These are phyloP conservation scores for Eutypa lata DNA, from an alignment of 2,329 filamentous ascomycete genomes.

Conservation along the genomic window DNA sequence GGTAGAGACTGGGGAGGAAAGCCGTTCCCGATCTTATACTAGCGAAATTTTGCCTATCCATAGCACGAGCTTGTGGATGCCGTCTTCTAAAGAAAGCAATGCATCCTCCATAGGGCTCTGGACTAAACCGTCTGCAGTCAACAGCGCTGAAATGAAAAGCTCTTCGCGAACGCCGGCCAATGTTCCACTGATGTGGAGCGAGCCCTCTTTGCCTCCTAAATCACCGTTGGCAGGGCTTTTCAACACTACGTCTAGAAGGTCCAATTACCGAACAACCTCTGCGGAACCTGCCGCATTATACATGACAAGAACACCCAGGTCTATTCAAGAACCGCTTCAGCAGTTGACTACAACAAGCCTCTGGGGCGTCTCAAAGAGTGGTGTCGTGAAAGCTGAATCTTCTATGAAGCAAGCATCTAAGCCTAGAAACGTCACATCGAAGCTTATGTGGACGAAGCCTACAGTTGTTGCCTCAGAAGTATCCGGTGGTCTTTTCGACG, in stretches of 20 bases:
- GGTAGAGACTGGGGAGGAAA: background rate
- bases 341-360: constrained; percentile 16
- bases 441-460: constrained; percentile 18
- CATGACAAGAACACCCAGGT: constrained; percentile 26
- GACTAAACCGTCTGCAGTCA: background rate
- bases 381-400: background rate
- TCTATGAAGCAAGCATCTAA: constrained; percentile 20
- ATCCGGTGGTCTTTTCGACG: constrained; percentile 12
- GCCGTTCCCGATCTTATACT: constrained; percentile 1
- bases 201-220: constrained; percentile 5
- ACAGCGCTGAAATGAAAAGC: background rate
- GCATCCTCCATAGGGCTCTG: constrained; percentile 1
- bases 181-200: constrained; percentile 13
- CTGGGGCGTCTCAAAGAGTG: constrained; percentile 12
- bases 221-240: constrained; percentile 21
- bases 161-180: background rate
- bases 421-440: constrained; percentile 8
- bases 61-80: constrained; percentile 4
- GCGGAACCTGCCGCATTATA: constrained; percentile 29
- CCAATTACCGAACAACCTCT: constrained; percentile 25
- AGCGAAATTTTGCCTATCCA: constrained; percentile 2
- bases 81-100: background rate
- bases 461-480: background rate
- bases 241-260: constrained; percentile 13
- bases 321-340: constrained; percentile 10